These are phyloP conservation scores for Penicillium subrubescens DNA, from an alignment of 495 filamentous ascomycete genomes.

Conservation along the genomic window DNA sequence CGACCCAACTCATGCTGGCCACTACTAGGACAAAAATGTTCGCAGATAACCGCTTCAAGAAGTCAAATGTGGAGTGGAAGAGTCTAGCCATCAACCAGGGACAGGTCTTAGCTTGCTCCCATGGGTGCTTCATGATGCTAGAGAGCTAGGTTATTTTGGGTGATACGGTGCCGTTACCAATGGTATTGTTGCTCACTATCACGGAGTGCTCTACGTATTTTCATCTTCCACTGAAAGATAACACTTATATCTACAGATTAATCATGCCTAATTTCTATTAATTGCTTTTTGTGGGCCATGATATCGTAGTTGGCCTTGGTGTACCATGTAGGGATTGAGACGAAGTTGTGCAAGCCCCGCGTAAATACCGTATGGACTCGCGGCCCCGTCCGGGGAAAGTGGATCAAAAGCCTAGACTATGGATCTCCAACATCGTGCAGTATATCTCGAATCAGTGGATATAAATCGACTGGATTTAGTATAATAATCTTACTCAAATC, in stretches of 20 bases:
- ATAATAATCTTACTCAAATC: no score
- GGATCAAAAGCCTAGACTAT: not conserved
- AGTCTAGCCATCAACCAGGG: not conserved
- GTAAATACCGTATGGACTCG: no score
- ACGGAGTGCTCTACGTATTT: no score
- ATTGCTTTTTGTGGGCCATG: not conserved
- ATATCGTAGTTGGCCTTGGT: not conserved
- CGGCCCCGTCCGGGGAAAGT: not conserved
- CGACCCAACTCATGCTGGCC: constrained; percentile 5
- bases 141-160: not conserved
- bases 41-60: not conserved
- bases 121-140: not conserved
- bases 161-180: not conserved
- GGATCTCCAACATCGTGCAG: not conserved
- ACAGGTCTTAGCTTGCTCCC: not conserved
- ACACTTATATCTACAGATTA: not conserved
- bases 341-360: no score
- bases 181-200: no score
- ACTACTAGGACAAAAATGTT: constrained; percentile 12
- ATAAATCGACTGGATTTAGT: no score
- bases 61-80: not conserved
- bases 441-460: not conserved
- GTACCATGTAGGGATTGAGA: no score
- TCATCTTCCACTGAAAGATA: not conserved
- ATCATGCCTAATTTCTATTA: not conserved